These are phyloP conservation scores for Trichocladium antarcticum DNA, from an alignment of 495 filamentous ascomycete species.

Conservation along the genomic window DNA sequence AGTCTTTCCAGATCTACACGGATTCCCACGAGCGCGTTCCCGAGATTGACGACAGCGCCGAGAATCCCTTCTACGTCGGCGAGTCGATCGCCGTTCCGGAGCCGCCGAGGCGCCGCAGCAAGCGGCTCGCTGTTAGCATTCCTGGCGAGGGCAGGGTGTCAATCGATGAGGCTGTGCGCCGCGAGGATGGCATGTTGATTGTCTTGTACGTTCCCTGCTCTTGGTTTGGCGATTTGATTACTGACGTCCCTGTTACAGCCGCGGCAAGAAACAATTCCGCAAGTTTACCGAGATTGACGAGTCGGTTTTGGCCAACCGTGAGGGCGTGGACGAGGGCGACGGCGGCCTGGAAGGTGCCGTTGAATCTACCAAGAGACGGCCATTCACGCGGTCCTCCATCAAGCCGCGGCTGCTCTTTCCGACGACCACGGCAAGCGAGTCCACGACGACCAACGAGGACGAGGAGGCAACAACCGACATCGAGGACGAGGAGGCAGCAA, in stretches of 20 bases:
- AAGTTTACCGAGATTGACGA: slow-evolving; percentile 41
- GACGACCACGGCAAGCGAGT: slow-evolving; percentile 35
- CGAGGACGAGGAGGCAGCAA: slow-evolving; percentile 40
- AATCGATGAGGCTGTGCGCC: slow-evolving; percentile 50
- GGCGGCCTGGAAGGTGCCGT: slow-evolving; percentile 34
- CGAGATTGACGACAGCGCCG: slow-evolving; percentile 48
- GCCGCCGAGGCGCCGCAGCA: slow-evolving; percentile 32
- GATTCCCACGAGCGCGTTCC: slow-evolving; percentile 83
- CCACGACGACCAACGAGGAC: slow-evolving; percentile 48
- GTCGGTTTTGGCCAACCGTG: slow-evolving; percentile 7
- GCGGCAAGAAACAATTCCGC: slow-evolving; percentile 79
- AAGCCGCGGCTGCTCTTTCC: slow-evolving; percentile 84
- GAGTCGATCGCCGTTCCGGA: slow-evolving; percentile 23
- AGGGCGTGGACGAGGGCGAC: slow-evolving; percentile 35
- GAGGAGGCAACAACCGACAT: slow-evolving; percentile 39
- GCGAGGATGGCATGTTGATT: slow-evolving; percentile 70
- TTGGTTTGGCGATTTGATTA: not conserved
- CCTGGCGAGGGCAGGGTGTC: slow-evolving; percentile 45
- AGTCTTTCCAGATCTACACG: slow-evolving; percentile 71
- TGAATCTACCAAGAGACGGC: slow-evolving; percentile 41
- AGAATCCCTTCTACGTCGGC: slow-evolving; percentile 64
- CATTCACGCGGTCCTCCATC: slow-evolving; percentile 60
- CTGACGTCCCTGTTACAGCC: slow-evolving; percentile 43
- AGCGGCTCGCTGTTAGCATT: slow-evolving; percentile 35
- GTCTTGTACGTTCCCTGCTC: slow-evolving; percentile 59